Evolutionary conservation across 164 flowering plant species (phyloP), one percentile per base, ranked within the genome.

Genomic region (Protea cynaroides): DNA sequence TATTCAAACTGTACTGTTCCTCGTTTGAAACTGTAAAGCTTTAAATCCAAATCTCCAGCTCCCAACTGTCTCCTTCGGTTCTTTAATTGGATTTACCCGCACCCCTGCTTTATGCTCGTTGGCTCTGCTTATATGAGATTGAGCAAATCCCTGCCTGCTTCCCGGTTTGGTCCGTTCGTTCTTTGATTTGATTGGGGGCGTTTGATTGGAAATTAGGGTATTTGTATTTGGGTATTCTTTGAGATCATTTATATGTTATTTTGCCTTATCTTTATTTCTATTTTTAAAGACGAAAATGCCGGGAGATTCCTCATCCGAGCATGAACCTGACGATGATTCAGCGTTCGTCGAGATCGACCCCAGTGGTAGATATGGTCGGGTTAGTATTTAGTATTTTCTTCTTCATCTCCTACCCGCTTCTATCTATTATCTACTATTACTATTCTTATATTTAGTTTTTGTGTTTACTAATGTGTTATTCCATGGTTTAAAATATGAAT

Each of bases 341-440:
- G 96, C 86, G 65, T 84, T 89, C 59, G 86, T 82, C 4, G 97
- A 95, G 83, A 64, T 81, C 71, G 99, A 95, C 81, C 97, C 97
- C 22, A 73, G 85, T 29, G 84, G 84, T 67, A 90, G 99, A 22
- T 92, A 89, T 60, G 97, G 96, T 55, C 92, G 97, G 74, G 97
- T 91, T 10, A 70, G 92, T 84, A 25, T 21, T 91, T 10, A 70
- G 90, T 84, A 25, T n/a, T 29, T 61, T 18, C 46, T 1, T n/a
- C 19, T 64, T 13, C 15, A 44, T 19, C 24, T 24, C 19, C 4
- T 34, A 23, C 17, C 19, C 44, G n/a, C n/a, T n/a, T 29, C 15
- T 58, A 19, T n/a, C 5, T 21, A 11, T 21, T 13, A 25, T 36
- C 38, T 64, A 22, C 49, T 58, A 9, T 70, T 51, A 46, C 55